Base-by-base conservation (phyloP, 1,284 basidiomycete species). In the Irpex sp. region DNA sequence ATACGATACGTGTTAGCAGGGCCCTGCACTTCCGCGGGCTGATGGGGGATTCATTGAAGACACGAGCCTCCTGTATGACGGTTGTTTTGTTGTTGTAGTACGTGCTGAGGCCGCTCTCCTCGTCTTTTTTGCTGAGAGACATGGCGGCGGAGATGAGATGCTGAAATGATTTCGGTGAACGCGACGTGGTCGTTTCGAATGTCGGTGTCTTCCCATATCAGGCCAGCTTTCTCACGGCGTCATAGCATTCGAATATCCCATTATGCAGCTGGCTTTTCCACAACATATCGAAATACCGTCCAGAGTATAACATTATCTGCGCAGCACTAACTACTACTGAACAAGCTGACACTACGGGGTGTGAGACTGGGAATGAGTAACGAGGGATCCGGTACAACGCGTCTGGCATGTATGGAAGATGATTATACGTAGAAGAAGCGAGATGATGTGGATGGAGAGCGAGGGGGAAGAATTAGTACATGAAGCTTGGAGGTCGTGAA, bases 1-100 rank as follows among this genome's bases (percentile, higher is more conserved):
- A 98, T 61, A 98, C 92, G 73, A 99, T 95, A 74, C 97, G 89
- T 57, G 97, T 99, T 70, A 99, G 87, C 64, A 99, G 85, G 55
- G 96, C 93, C 73, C 97, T 89, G 79, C 97, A 99, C 83, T 97
- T 97, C 72, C 97, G 86, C 19, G 94, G 94, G 73, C 93, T 96
- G 78, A 99, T 96, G 69, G 97, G 97, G 15, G 96, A 96, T 77
- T 99, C 97, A 81, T 99, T 99, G 88, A 99, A 99, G 67, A 97
- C 93, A 68, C 97, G 90, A 65, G 97, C 97, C 79, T 99, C 97
- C 77, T 99, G 97, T 68, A 98, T 92, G 68, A 97, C 91, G 2
- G 96, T 97, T 21, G 93, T 94, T 78, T 97, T 96, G 83, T 96
- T 94, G 78, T 96, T 95, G 75, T 93, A 93, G 77, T 92, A 93